phyloP scores from a whole-genome alignment of 2,329 filamentous ascomycete genomes.

The Aspergillus hortae region DNA sequence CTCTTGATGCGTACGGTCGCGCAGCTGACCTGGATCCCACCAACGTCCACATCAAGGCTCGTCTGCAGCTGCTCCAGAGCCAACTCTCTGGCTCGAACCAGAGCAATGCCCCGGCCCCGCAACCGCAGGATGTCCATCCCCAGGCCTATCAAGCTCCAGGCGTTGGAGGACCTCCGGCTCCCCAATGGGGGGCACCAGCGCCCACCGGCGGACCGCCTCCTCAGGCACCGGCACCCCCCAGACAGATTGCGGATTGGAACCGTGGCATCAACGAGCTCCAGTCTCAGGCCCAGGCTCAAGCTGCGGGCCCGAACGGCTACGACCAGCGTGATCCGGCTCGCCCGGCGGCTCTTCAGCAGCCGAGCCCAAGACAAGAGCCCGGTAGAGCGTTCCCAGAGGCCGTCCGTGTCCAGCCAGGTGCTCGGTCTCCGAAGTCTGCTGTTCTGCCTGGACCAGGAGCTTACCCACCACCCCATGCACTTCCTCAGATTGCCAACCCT shows the following conservation, averaged over 20 bases:
- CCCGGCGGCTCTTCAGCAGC: conserved; percentile 66
- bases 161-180: conserved; percentile 77
- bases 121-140: conserved; percentile 93
- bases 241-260: conserved; percentile 59
- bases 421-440: conserved; percentile 57
- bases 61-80: conserved; percentile 81
- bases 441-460: conserved; percentile 51
- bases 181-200: conserved; percentile 82
- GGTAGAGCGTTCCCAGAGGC: conserved; percentile 67
- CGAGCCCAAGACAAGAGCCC: conserved; percentile 71
- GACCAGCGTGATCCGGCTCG: conserved; percentile 73
- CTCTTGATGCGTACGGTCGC: conserved; percentile 89
- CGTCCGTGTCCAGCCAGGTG: conserved; percentile 52
- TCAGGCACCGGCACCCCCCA: conserved; percentile 62
- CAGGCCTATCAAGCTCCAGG: conserved; percentile 85
- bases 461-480: conserved; percentile 49
- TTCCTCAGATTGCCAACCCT: conserved; percentile 50
- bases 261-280: conserved; percentile 75
- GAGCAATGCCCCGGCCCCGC: conserved; percentile 63
- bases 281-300: conserved; percentile 44
- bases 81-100: conserved; percentile 67
- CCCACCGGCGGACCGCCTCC: conserved; percentile 44
- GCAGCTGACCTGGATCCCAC: conserved; percentile 89
- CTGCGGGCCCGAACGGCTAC: conserved; percentile 64
- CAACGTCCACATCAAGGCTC: conserved; percentile 94